A percentile compares a stretch with the other conserved stretches of the same genome.
Evolutionary conservation across 805 yeast species (phyloP).

Genomic region (Candida insectorum): DNA sequence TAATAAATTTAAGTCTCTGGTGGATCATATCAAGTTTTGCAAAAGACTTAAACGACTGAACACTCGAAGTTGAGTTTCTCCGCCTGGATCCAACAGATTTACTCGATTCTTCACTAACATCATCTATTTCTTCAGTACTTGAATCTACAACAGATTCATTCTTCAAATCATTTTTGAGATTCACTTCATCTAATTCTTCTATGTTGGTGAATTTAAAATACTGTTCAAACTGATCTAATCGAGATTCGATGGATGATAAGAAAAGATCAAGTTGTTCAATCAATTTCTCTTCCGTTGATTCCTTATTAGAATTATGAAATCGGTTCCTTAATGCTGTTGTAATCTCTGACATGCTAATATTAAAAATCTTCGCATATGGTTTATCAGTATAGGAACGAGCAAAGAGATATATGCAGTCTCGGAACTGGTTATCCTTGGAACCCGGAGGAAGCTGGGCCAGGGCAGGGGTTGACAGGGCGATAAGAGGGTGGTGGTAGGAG

Average conservation of each 20-base stretch:
- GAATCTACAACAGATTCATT: slow-evolving; percentile 4
- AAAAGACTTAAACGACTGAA: slow-evolving; percentile 26
- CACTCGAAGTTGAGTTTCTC: slow-evolving; percentile 26
- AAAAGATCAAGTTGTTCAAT: slow-evolving; percentile 40
- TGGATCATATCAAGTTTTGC: slow-evolving; percentile 34
- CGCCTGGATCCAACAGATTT: slow-evolving; percentile 8
- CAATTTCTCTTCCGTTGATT: slow-evolving; percentile 35
- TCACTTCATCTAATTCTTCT: slow-evolving; percentile 13
- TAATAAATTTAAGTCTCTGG: slow-evolving; percentile 31
- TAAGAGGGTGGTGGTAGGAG: too few relatives aligned
- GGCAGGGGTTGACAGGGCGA: too few relatives aligned
- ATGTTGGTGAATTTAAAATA: slow-evolving; percentile 26
- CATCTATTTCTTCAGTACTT: background rate
- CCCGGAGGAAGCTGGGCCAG: too few relatives aligned
- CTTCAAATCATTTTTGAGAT: too few relatives aligned
- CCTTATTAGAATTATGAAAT: slow-evolving; percentile 2
- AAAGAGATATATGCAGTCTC: too few relatives aligned
- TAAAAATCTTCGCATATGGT: too few relatives aligned
- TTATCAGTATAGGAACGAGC: too few relatives aligned
- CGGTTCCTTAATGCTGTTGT: slow-evolving; percentile 12
- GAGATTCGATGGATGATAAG: slow-evolving; percentile 39
- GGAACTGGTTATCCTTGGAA: too few relatives aligned
- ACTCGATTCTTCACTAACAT: background rate
- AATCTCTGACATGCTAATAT: slow-evolving; percentile 15
- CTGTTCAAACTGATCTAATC: slow-evolving; percentile 38